Conservation (phyloP, 164 flowering plant genomes). For the Malania oleifera region DNA sequence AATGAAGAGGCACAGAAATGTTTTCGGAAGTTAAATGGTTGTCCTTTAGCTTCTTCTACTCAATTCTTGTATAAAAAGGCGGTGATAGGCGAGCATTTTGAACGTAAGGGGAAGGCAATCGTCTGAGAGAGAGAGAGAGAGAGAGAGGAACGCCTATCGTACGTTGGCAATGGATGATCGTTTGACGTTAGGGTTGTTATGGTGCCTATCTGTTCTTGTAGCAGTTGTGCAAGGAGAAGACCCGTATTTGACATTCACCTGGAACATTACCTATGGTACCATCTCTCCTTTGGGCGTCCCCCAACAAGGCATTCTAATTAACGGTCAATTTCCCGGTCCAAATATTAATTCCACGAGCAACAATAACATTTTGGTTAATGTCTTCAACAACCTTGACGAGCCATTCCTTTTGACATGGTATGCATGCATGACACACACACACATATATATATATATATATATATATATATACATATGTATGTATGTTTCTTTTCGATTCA, state of each 20-base stretch:
- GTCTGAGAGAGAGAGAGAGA: background rate
- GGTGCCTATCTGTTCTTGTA: constrained; percentile 18
- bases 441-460: background rate
- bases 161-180: constrained; percentile 8
- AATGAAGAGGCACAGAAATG: constrained; percentile 1
- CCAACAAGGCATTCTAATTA: constrained; percentile 57
- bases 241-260: constrained; percentile 38
- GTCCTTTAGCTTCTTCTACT: background rate
- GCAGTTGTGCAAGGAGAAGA: constrained; percentile 32
- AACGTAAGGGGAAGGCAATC: background rate
- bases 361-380: constrained; percentile 55
- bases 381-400: constrained; percentile 58
- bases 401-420: constrained; percentile 54
- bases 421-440: background rate
- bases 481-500: background rate
- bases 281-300: constrained; percentile 50
- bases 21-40: background rate
- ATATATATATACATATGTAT: background rate
- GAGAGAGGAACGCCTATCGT: background rate
- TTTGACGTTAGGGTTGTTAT: constrained; percentile 9
- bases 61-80: background rate
- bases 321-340: constrained; percentile 59
- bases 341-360: constrained; percentile 48
- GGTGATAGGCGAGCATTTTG: background rate
- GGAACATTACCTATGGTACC: constrained; percentile 61